phyloP scores from a whole-genome alignment of 441 rosid genomes.

The Populus hybrid region DNA sequence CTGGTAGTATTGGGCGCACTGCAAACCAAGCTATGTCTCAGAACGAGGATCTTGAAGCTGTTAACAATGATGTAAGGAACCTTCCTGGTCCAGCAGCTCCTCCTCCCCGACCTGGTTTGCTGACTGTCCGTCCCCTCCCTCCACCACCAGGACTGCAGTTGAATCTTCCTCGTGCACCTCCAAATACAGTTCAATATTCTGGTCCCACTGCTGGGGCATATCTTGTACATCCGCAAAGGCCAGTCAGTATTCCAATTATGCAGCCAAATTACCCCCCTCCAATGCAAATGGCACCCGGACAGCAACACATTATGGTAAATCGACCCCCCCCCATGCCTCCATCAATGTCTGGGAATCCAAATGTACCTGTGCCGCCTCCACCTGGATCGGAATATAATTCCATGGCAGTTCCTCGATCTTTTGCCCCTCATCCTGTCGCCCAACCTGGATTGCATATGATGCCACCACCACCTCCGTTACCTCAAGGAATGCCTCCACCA shows the following conservation, averaged over 20 bases:
- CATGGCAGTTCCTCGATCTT: conserved; percentile 60
- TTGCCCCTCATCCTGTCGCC: conserved; percentile 41
- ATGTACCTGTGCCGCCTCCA: conserved; percentile 65
- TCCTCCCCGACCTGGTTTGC: conserved; percentile 82
- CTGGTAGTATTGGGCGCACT: conserved; percentile 95
- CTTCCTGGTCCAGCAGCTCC: conserved; percentile 97
- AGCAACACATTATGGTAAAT: conserved; percentile 61
- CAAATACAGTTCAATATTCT: conserved; percentile 56
- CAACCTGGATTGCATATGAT: conserved; percentile 57
- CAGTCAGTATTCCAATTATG: conserved; percentile 67
- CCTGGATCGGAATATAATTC: conserved; percentile 83
- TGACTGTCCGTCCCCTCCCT: conserved; percentile 75
- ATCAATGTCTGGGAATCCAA: conserved; percentile 39
- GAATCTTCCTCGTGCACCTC: conserved; percentile 83
- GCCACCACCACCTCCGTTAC: conserved; percentile 71
- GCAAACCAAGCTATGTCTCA: conserved; percentile 95
- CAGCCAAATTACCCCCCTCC: conserved; percentile 57
- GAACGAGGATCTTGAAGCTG: conserved; percentile 69
- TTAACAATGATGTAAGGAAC: conserved; percentile 31
- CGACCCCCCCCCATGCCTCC: conserved; percentile 58
- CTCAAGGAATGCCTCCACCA: conserved; percentile 86
- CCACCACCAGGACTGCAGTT: conserved; percentile 91
- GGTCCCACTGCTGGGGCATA: conserved; percentile 38
- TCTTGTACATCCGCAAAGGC: conserved; percentile 57
- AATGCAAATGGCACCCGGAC: conserved; percentile 64